Evolutionary conservation across 352 stramenopile species (phyloP), one percentile per base, ranked within the genome.

Genomic region (Phytopythium ostracodes): DNA sequence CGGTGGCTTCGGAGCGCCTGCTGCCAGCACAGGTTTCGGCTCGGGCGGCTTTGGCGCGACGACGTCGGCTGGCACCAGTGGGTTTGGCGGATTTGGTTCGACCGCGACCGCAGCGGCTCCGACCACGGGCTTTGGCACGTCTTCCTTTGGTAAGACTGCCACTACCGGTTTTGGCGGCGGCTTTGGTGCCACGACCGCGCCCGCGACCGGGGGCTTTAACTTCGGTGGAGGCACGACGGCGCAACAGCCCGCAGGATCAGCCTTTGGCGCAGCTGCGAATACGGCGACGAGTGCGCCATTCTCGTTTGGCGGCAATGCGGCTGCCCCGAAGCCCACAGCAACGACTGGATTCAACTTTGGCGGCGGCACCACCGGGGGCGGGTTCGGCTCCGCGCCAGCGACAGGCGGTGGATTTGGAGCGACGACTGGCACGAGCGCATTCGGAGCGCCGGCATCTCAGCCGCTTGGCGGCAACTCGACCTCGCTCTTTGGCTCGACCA

Each of bases 61-160:
- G 31, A 63, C 33, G 33, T 20, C 51, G 29, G 8, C 51, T 27
- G 40, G 9, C 0, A 51, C 56, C 47, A 65, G 71, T 24, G 68
- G 76, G 4, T 89, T 89, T 66, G 72, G 77, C 22, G 65, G 77
- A 0, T 87, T 85, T 67, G 78, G 78, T 27, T 44, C 46, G 24
- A 53, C 56, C 44, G 38, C 66, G 40, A 29, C 40, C 2, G 46
- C 25, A 17, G 38, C 35, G 1, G 43, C 58, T 29, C 54, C 54
- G 25, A 60, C 54, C 35, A n/a, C 36, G 7, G 54, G 54, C 5
- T 60, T 60, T 25, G 54, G 54, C 18, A 10, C 36, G 27, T 60
- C 54, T 7, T 40, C 54, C 5, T 60, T 60, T 25, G 54, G 54
- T 15, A 60, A 60, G 54, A 12, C 54, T 15, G 18, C 54, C 38